Base-by-base conservation (phyloP, 2,329 filamentous ascomycete species). In the Cyanodermella asteris region DNA sequence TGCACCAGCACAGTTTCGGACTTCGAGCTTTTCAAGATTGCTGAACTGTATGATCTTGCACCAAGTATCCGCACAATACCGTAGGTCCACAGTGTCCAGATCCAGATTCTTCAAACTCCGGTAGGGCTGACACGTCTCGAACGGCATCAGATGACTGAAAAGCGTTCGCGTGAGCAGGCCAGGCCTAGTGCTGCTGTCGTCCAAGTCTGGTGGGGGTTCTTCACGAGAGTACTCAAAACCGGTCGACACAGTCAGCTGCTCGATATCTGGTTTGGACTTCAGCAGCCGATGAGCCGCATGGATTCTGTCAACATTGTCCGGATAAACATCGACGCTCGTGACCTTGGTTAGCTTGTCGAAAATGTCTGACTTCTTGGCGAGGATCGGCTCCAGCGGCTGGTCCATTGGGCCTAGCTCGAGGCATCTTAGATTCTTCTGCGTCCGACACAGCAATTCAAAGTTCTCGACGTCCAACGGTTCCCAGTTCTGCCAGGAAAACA, bases 351-450 rank as follows among this genome's bases (percentile, higher is more conserved):
- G 55, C 21, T 41, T 39, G n/a, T 44, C 40, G 23, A 55, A 45
- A 16, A 43, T 13, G 18, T 45, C 38, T 5, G 42, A 38, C 13
- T 50, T 42, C 36, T 50, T 49, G 36, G 55, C 47, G 5, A 59
- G 32, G 20, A 52, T 46, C 2, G 42, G 39, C 11, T 55, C 31
- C 8, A 53, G 43, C 18, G 47, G 36, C 20, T 42, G 42, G 30
- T 57, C 54, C 8, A 58, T 39, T 13, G 51, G 44, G 32, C 57
- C 55, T 25, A 47, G 52, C 31, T 59, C 54, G 11, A 59, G 40
- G 49, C 51, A 55, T 30, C 51, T 52, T 46, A 59, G 47, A 25
- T 45, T 43, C 35, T 48, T 51, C 44, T 59, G 55, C 33, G 52
- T 56, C 33, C 46, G 47, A 37, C 55, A 56, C 7, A 59, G 44